Percentiles rank a stretch among this genome's conserved stretches.
These are phyloP conservation scores for Plectosphaerella cucumerina DNA, from an alignment of 2,329 filamentous ascomycete genomes.

Conservation along the genomic window DNA sequence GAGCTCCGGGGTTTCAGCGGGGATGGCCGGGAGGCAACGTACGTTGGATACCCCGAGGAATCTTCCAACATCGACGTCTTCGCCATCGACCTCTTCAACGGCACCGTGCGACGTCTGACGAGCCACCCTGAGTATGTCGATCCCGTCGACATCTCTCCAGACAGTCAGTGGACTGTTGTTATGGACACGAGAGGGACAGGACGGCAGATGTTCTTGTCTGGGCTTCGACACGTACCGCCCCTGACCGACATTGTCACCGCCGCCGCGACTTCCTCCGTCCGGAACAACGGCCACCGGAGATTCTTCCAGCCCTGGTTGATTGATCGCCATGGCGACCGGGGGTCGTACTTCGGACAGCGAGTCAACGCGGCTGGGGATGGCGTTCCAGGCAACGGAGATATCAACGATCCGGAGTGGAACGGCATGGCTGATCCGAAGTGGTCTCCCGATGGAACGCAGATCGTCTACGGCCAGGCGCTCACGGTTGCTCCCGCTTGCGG, in stretches of 20 bases:
- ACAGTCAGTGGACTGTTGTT: constrained; percentile 31
- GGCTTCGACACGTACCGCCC: constrained; percentile 31
- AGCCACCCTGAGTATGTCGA: constrained; percentile 34
- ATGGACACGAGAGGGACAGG: constrained; percentile 33
- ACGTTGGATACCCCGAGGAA: constrained; percentile 28
- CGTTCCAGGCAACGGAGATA: constrained; percentile 17
- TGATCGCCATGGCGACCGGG: constrained; percentile 34
- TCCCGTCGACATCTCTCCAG: constrained; percentile 31
- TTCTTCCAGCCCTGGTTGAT: constrained; percentile 38
- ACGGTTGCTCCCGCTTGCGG: constrained; percentile 32
- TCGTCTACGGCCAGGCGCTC: constrained; percentile 34
- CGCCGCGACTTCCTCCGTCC: constrained; percentile 26
- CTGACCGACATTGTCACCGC: constrained; percentile 25
- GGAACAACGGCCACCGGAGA: constrained; percentile 34
- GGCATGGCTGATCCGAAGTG: constrained; percentile 34
- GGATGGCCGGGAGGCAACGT: constrained; percentile 28
- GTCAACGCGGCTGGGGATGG: constrained; percentile 28
- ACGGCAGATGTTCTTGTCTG: constrained; percentile 29
- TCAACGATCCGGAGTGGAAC: constrained; percentile 39
- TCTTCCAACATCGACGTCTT: constrained; percentile 37
- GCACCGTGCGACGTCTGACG: constrained; percentile 30
- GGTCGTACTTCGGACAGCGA: constrained; percentile 32
- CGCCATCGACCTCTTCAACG: constrained; percentile 29
- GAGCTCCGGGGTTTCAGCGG: constrained; percentile 38
- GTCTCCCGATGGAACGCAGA: constrained; percentile 30